Conservation (phyloP, 305 asterid species). For the Caryopteris hybrid region DNA sequence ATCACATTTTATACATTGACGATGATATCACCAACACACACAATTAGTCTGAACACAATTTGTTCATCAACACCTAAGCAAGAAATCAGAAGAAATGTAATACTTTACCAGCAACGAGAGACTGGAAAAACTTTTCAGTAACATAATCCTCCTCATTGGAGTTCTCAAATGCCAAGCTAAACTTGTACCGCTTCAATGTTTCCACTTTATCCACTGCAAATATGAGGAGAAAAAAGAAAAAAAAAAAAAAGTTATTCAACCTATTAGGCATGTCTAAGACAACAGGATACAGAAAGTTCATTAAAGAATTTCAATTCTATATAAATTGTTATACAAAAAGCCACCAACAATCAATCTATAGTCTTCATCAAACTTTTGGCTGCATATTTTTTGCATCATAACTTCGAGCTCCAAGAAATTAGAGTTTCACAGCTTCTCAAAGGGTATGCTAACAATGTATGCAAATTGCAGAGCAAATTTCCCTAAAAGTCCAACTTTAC, state of each 20-base stretch:
- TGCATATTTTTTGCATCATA: background rate
- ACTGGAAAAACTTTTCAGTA: constrained; percentile 91
- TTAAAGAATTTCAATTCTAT: background rate
- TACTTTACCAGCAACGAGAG: constrained; percentile 89
- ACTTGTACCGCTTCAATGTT: constrained; percentile 70
- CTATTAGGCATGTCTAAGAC: constrained; percentile 1
- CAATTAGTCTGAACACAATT: background rate
- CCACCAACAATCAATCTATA: background rate
- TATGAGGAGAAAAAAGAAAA: constrained; percentile 8
- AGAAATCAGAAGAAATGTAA: constrained; percentile 1
- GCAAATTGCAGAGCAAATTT: background rate
- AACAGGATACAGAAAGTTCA: background rate
- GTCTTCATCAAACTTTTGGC: background rate
- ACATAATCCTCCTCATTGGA: constrained; percentile 98
- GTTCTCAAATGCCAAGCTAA: constrained; percentile 98
- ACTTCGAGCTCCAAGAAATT: background rate
- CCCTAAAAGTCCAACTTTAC: background rate
- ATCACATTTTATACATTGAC: background rate
- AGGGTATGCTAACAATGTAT: background rate
- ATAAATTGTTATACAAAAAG: background rate
- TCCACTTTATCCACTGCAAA: constrained; percentile 88
- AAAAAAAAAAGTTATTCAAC: background rate
- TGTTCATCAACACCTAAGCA: constrained; percentile 12
- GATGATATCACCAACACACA: background rate
- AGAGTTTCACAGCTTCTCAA: background rate